These are phyloP conservation scores for Neckera pumila DNA, from an alignment of 225 moss, liverwort and hornwort species.

Conservation along the genomic window DNA sequence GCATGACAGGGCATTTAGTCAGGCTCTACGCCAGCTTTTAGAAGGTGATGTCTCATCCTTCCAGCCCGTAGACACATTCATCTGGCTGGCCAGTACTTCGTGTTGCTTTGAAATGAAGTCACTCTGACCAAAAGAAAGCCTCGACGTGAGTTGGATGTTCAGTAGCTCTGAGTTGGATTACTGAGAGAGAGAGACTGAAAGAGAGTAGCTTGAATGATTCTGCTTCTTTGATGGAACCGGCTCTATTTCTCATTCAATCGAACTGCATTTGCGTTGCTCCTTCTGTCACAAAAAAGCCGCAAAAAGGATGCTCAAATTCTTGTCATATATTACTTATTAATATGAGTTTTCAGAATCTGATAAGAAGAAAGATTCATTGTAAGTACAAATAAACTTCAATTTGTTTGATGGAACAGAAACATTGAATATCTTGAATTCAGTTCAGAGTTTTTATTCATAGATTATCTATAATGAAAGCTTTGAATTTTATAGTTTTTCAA, in stretches of 20 bases:
- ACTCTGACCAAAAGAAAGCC: background rate
- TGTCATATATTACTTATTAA: no score
- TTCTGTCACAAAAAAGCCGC: background rate
- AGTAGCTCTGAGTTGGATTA: background rate
- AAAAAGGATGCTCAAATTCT: background rate
- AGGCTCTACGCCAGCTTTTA: background rate
- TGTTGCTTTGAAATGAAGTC: background rate
- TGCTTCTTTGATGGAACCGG: background rate
- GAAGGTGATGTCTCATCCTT: background rate
- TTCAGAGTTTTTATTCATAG: background rate
- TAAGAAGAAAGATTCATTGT: background rate
- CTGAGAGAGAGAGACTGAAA: background rate
- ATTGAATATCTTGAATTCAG: no score
- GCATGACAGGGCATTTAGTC: no score
- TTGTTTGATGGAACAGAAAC: background rate
- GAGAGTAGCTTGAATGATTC: background rate
- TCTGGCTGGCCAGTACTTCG: no score
- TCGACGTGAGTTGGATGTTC: background rate
- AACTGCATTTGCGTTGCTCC: no score
- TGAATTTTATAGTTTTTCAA: background rate
- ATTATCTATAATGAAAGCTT: background rate
- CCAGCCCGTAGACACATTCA: background rate
- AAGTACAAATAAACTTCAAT: background rate
- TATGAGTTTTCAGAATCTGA: background rate
- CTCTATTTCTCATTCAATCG: background rate